Evolutionary conservation across 164 flowering plant species (phyloP).

Genomic region (Brasenia schreberi): DNA sequence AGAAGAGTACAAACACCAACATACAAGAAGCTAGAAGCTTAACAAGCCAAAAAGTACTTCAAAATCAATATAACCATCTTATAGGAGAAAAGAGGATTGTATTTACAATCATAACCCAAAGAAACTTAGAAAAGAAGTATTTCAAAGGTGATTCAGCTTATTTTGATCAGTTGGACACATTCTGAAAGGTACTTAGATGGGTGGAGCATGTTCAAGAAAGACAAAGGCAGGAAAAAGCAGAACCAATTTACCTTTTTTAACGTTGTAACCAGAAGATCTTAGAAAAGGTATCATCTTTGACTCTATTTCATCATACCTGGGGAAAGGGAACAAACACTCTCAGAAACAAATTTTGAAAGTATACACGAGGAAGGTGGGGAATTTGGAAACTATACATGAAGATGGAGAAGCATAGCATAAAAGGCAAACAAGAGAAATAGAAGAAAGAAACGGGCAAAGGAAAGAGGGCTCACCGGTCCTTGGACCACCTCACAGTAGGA

Average conservation of each 20-base stretch:
- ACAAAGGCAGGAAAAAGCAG: too few relatives aligned
- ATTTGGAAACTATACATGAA: background rate
- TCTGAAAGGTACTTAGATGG: too few relatives aligned
- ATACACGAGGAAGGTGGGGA: background rate
- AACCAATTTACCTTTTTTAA: conserved; percentile 66
- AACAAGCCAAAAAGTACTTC: too few relatives aligned
- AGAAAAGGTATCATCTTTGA: conserved; percentile 82
- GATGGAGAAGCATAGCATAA: background rate
- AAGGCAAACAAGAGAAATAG: background rate
- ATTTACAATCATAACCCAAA: too few relatives aligned
- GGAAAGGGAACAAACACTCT: background rate
- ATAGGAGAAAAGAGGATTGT: too few relatives aligned
- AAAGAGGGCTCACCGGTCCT: conserved; percentile 46
- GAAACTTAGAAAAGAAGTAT: too few relatives aligned
- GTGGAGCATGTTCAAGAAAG: too few relatives aligned
- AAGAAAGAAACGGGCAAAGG: background rate
- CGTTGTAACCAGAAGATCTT: conserved; percentile 83
- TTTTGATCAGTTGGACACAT: too few relatives aligned
- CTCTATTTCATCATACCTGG: conserved; percentile 88
- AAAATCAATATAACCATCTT: too few relatives aligned
- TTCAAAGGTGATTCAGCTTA: too few relatives aligned
- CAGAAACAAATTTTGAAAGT: background rate
- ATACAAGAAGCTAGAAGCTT: too few relatives aligned
- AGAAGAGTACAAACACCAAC: too few relatives aligned
- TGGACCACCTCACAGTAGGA: conserved; percentile 90